Evolutionary conservation across 2,329 filamentous ascomycete species (phyloP), one percentile per base, ranked within the genome.

Genomic region (Leptographium flavum): DNA sequence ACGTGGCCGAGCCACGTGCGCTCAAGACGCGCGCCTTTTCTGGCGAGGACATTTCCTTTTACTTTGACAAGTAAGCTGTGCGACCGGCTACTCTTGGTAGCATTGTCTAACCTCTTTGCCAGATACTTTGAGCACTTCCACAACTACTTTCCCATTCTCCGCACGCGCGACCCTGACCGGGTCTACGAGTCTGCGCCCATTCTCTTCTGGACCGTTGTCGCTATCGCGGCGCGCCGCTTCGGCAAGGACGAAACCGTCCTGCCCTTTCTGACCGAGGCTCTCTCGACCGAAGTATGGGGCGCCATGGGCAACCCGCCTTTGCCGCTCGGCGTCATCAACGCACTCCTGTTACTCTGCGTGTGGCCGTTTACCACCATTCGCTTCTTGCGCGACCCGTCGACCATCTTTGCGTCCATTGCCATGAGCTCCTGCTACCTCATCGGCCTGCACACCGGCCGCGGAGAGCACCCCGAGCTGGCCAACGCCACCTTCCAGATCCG

Each of bases 131-230:
- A 71, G 47, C 63, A 62, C 47, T 75, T 68, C 41, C 71, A 76
- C 46, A 65, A 65, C 3, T 71, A 70, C 50, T 63, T 75, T 39
- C 73, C 73, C 15, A 62, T 76, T 13, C 54, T 76, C 13, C 63
- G 69, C 17, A 61, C 61, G 7, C 63, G 61, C 19, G 67, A 73
- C 47, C 71, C 73, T 5, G 69, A 76, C 47, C 61, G 65, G 43
- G 67, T 66, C 50, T 75, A 71, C 50, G 63, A 68, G 10, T 54
- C 66, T 1, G 64, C 64, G 3, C 63, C 65, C 2, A 60, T 70
- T 9, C 63, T 76, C 7, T 76, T 76, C 53, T 76, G 72, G 73
- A 60, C 67, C n/a, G 63, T 76, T 45, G 60, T 76, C 36, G 67
- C 65, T 49, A 64, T 72, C 17, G 61, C 69, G 8, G 67, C 65